These are phyloP conservation scores for Ascodesmis nigricans DNA, from an alignment of 495 filamentous ascomycete species.

Conservation along the genomic window DNA sequence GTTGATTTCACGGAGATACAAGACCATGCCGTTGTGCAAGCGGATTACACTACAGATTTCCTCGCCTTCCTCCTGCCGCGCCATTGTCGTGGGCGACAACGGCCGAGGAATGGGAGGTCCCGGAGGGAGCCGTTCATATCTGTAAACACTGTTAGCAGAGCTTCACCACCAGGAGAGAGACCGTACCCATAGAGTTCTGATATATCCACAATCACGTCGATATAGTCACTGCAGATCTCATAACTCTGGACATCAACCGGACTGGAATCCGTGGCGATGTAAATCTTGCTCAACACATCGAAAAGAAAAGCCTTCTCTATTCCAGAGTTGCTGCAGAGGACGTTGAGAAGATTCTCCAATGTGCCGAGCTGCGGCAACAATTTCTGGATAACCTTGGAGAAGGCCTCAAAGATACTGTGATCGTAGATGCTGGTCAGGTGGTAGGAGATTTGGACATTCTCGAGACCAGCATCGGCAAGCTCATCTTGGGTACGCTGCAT, in stretches of 20 bases:
- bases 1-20: slow-evolving; percentile 21
- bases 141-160: background rate
- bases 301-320: slow-evolving; percentile 97
- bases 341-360: slow-evolving; percentile 77
- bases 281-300: slow-evolving; percentile 91
- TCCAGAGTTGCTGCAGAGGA: slow-evolving; percentile 63
- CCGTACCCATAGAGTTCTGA: slow-evolving; percentile 64
- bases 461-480: slow-evolving; percentile 70
- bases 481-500: slow-evolving; percentile 94
- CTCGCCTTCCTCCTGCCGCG: slow-evolving; percentile 10
- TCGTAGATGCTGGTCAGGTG: slow-evolving; percentile 95
- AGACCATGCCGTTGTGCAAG: slow-evolving; percentile 21
- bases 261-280: slow-evolving; percentile 83
- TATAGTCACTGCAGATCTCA: slow-evolving; percentile 93
- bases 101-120: slow-evolving; percentile 4
- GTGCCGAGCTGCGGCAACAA: slow-evolving; percentile 81
- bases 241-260: slow-evolving; percentile 85
- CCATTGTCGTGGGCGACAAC: background rate
- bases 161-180: background rate
- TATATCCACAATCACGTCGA: slow-evolving; percentile 91
- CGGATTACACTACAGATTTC: slow-evolving; percentile 20
- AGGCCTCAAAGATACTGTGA: slow-evolving; percentile 93
- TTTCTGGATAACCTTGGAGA: slow-evolving; percentile 93
- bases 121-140: slow-evolving; percentile 15
- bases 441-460: slow-evolving; percentile 78